Conservation (phyloP, 169 alveolate genomes). For the Theileria parva region DNA sequence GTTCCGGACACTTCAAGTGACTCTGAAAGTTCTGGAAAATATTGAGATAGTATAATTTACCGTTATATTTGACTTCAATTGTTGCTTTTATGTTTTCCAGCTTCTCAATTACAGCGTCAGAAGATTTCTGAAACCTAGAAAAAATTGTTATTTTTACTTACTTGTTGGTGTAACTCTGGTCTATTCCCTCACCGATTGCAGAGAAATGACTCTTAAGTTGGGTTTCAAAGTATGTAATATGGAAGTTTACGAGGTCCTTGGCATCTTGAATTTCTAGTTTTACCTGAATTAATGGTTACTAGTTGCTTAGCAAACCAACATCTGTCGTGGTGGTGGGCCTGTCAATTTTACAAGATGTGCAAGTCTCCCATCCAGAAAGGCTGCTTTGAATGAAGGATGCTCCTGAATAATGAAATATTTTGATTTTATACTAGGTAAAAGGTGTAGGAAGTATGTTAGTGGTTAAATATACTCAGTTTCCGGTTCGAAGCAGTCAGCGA, state of each 20-base stretch:
- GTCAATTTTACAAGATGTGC: not conserved
- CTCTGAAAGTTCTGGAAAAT: slow-evolving; percentile 12
- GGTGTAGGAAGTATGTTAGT: not conserved
- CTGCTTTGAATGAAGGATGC: not conserved
- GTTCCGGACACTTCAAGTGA: not conserved
- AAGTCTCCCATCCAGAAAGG: slow-evolving; percentile 47
- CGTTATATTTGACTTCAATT: slow-evolving; percentile 39
- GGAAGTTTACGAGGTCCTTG: slow-evolving; percentile 59
- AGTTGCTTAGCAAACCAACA: not conserved
- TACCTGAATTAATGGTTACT: slow-evolving; percentile 1
- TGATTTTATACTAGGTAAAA: too few species aligned
- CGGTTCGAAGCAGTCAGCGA: not conserved
- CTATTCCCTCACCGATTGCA: slow-evolving; percentile 23
- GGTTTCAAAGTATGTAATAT: slow-evolving; percentile 27
- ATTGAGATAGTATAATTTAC: not conserved
- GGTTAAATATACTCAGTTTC: not conserved
- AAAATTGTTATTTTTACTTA: not conserved
- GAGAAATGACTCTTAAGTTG: slow-evolving; percentile 20
- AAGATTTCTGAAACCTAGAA: slow-evolving; percentile 30
- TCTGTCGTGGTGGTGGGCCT: not conserved
- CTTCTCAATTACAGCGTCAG: slow-evolving; percentile 41
- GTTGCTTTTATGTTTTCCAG: slow-evolving; percentile 47
- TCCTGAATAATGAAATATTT: not conserved
- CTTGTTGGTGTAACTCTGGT: slow-evolving; percentile 23
- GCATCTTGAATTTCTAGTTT: slow-evolving; percentile 49